Conservation (phyloP, 192 early-diverging fungal species). For the Coemansia sp. region DNA sequence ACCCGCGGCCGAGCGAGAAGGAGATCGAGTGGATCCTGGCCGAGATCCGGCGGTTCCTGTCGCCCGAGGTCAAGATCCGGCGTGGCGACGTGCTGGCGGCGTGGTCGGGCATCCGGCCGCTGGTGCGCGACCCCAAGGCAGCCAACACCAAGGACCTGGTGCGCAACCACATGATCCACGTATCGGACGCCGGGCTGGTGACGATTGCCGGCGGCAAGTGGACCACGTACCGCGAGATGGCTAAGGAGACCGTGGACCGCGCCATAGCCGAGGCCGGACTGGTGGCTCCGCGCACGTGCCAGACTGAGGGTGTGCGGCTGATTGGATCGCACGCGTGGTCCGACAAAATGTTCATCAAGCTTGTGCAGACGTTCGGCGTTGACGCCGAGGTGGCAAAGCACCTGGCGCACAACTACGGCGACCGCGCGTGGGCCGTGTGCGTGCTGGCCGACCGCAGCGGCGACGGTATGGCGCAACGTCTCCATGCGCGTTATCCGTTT, state of each 20-base stretch:
- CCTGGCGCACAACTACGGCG: constrained; percentile 87
- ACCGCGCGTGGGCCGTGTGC: constrained; percentile 91
- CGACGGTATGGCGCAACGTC: constrained; percentile 67
- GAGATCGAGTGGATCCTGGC: constrained; percentile 95
- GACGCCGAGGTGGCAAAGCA: constrained; percentile 90
- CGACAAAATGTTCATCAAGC: constrained; percentile 90
- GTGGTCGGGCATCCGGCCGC: constrained; percentile 96
- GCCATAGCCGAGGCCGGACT: constrained; percentile 76
- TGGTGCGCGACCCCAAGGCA: constrained; percentile 91
- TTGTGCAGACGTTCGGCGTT: constrained; percentile 93
- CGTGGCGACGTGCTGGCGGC: constrained; percentile 94
- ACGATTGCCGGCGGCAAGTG: constrained; percentile 98
- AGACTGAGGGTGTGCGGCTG: constrained; percentile 70
- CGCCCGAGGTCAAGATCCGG: constrained; percentile 90
- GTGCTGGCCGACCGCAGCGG: constrained; percentile 71
- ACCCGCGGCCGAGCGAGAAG: constrained; percentile 85
- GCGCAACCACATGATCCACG: constrained; percentile 96
- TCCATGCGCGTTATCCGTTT: constrained; percentile 83
- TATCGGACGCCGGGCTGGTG: constrained; percentile 70
- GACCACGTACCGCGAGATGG: constrained; percentile 98
- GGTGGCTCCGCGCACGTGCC: constrained; percentile 63
- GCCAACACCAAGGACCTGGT: constrained; percentile 90
- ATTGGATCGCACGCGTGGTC: constrained; percentile 85
- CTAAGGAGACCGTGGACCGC: constrained; percentile 86
- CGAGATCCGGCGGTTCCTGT: constrained; percentile 87